Evolutionary conservation across 495 filamentous ascomycete genomes (phyloP).

Genomic region (Massariosphaeria phaeospora): DNA sequence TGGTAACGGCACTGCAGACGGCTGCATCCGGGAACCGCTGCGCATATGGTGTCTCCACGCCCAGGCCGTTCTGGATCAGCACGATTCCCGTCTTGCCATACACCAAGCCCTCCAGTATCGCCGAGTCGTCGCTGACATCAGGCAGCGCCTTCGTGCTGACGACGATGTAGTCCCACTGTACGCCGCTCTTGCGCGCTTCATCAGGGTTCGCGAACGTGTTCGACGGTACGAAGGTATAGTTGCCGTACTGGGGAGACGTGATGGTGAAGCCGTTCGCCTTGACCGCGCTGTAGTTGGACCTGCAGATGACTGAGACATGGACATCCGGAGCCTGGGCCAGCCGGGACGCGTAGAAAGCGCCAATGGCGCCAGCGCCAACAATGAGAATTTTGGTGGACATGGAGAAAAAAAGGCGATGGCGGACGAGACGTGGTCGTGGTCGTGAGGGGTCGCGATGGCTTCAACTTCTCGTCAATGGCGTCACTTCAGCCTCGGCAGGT

Average conservation of each 20-base stretch:
- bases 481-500: too few species aligned
- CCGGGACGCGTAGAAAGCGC: slow-evolving; percentile 56
- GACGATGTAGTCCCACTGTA: slow-evolving; percentile 39
- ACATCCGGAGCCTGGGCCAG: slow-evolving; percentile 46
- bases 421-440: too few species aligned
- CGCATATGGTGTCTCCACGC: slow-evolving; percentile 61
- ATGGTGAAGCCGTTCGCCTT: slow-evolving; percentile 45
- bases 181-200: slow-evolving; percentile 24
- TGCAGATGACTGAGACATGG: slow-evolving; percentile 46
- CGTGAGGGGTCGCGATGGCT: too few species aligned
- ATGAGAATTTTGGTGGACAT: slow-evolving; percentile 48
- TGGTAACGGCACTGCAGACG: slow-evolving; percentile 58
- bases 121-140: slow-evolving; percentile 41
- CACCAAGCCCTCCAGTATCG: slow-evolving; percentile 38
- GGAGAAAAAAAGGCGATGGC: too few species aligned
- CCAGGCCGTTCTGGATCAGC: slow-evolving; percentile 66
- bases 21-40: slow-evolving; percentile 50
- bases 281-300: slow-evolving; percentile 53
- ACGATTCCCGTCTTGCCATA: slow-evolving; percentile 45
- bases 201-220: slow-evolving; percentile 44
- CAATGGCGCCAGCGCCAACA: slow-evolving; percentile 55
- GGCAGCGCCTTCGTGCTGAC: slow-evolving; percentile 41
- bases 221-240: slow-evolving; percentile 50
- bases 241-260: slow-evolving; percentile 50
- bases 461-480: too few species aligned